Percentiles rank a stretch among this genome's conserved stretches.
Evolutionary conservation across 495 filamentous ascomycete species (phyloP).

Genomic region (Penicillium coprophilum): DNA sequence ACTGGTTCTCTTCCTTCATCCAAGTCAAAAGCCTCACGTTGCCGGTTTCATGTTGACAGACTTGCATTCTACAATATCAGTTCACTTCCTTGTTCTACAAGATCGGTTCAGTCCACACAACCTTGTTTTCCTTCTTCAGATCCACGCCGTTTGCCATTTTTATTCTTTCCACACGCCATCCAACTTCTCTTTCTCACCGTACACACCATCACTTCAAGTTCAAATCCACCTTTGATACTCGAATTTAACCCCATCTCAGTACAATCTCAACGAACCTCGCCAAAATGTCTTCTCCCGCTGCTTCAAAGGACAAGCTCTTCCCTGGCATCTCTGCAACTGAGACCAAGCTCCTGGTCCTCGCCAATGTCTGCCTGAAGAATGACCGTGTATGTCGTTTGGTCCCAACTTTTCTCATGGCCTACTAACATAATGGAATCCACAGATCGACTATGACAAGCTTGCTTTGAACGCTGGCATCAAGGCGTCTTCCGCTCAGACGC

Average conservation of each 20-base stretch:
- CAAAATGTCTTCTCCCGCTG: neutral
- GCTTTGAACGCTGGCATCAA: neutral
- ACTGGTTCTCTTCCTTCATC: neutral
- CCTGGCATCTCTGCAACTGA: neutral
- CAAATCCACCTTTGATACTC: neutral
- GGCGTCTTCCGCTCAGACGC: neutral
- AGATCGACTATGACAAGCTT: constrained; percentile 2
- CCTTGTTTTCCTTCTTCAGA: neutral
- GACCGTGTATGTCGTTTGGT: neutral
- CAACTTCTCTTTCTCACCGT: neutral
- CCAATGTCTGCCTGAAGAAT: neutral
- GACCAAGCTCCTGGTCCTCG: constrained; percentile 4
- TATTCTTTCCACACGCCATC: neutral
- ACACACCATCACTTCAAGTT: neutral
- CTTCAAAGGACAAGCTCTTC: neutral
- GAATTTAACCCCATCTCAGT: neutral
- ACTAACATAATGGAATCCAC: neutral
- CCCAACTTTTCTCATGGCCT: neutral
- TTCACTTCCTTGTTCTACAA: neutral
- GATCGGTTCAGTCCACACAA: neutral
- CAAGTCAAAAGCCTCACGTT: neutral
- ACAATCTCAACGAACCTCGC: neutral
- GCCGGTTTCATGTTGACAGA: too few relatives aligned
- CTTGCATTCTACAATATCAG: neutral
- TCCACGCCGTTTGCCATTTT: neutral